Conservation (phyloP, 2,329 filamentous ascomycete species). For the Stenocarpella maydis region DNA sequence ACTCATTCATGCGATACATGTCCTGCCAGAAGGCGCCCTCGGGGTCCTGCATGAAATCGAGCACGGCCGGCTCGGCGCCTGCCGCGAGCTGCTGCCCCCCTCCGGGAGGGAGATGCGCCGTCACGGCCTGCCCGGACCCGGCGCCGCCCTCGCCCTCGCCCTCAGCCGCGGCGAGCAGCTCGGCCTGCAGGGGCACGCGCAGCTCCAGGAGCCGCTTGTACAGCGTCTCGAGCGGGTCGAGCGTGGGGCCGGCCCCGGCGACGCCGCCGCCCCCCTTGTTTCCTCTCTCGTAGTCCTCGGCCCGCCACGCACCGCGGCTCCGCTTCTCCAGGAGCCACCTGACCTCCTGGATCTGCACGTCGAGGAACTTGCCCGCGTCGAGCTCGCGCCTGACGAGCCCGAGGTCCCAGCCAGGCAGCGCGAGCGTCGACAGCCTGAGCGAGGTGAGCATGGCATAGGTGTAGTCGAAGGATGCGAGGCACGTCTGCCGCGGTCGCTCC, state of each 20-base stretch:
- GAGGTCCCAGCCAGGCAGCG: slow-evolving; percentile 56
- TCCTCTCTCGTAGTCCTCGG: not conserved
- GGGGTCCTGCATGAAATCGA: slow-evolving; percentile 12
- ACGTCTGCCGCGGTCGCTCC: slow-evolving; percentile 51
- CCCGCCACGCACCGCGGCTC: slow-evolving; percentile 20
- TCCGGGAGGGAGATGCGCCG: not conserved
- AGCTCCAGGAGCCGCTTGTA: slow-evolving; percentile 25
- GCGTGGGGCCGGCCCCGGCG: not conserved
- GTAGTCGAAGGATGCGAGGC: slow-evolving; percentile 56
- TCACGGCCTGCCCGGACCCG: too few species aligned
- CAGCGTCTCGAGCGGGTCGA: slow-evolving; percentile 27
- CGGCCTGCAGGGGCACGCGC: slow-evolving; percentile 18
- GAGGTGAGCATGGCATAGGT: slow-evolving; percentile 56
- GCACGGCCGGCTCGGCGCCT: not conserved
- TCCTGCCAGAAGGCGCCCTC: slow-evolving; percentile 33
- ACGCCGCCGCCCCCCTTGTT: not conserved
- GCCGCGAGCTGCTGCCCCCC: not conserved
- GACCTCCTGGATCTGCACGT: slow-evolving; percentile 44
- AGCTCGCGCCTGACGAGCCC: slow-evolving; percentile 48
- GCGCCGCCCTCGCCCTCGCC: not conserved
- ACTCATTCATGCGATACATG: slow-evolving; percentile 16
- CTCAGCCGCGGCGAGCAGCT: slow-evolving; percentile 25
- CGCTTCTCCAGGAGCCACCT: slow-evolving; percentile 40
- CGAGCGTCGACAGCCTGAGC: slow-evolving; percentile 56
- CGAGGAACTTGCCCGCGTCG: slow-evolving; percentile 43